phyloP scores from a whole-genome alignment of 2,329 filamentous ascomycete species.

The Stromatinia cepivora region DNA sequence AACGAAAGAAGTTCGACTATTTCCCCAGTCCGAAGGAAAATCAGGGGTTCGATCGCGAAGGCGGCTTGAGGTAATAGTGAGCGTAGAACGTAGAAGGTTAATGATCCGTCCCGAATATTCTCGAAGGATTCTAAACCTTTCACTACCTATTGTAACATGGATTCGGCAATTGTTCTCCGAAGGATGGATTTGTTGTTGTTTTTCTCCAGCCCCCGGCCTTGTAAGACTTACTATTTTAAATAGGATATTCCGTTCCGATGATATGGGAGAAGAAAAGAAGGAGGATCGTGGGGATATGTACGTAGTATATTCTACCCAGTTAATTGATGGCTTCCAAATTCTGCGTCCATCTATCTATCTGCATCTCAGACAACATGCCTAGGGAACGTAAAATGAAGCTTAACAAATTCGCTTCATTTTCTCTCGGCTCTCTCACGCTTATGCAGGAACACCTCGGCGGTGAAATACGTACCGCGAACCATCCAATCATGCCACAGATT shows the following conservation, averaged over 20 bases:
- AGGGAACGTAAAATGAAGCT: neutral
- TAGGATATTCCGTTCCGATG: neutral
- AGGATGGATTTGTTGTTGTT: neutral
- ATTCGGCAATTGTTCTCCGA: constrained; percentile 5
- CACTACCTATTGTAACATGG: neutral
- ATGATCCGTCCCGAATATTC: constrained; percentile 15
- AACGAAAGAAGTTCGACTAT: neutral
- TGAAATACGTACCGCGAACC: neutral
- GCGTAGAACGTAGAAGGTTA: constrained; percentile 1
- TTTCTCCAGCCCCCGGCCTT: neutral
- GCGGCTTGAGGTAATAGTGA: neutral
- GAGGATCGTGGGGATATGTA: constrained; percentile 1
- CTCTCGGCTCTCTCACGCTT: neutral
- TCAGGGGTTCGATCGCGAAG: neutral
- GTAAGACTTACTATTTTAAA: neutral
- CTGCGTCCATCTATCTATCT: neutral
- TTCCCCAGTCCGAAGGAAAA: neutral
- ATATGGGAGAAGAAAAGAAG: neutral
- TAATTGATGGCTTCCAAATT: neutral
- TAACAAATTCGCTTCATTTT: neutral
- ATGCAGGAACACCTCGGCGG: constrained; percentile 12
- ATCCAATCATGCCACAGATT: neutral
- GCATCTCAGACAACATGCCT: neutral
- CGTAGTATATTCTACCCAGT: neutral
- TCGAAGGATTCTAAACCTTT: constrained; percentile 10